Evolutionary conservation across 2,329 filamentous ascomycete species (phyloP).

Genomic region (Aspergillus tanneri): DNA sequence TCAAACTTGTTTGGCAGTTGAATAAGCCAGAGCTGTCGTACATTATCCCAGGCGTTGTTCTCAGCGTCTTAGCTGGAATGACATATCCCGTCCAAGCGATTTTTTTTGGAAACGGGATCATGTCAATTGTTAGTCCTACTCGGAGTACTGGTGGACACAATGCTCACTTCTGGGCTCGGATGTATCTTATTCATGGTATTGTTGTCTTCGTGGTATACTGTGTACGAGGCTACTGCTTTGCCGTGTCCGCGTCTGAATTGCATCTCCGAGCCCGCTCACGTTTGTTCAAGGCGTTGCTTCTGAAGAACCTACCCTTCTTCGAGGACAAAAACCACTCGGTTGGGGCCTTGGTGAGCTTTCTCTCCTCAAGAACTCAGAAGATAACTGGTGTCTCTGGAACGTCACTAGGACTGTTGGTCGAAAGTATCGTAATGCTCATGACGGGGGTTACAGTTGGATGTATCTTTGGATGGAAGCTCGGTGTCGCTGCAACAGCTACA

Average conservation of each 20-base stretch:
- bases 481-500: not conserved
- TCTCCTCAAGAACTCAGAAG: not conserved
- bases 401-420: constrained; percentile 1
- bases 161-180: constrained; percentile 12
- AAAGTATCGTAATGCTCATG: not conserved
- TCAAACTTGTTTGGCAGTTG: constrained; percentile 3
- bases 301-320: constrained; percentile 1
- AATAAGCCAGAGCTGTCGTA: constrained; percentile 4
- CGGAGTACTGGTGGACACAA: constrained; percentile 11
- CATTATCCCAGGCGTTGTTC: constrained; percentile 3
- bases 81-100: constrained; percentile 13
- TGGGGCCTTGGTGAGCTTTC: not conserved
- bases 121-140: constrained; percentile 10
- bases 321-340: not conserved
- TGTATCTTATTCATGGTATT: constrained; percentile 13
- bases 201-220: constrained; percentile 11
- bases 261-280: constrained; percentile 9
- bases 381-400: not conserved
- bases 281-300: constrained; percentile 3
- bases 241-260: constrained; percentile 12
- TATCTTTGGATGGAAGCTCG: constrained; percentile 4
- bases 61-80: constrained; percentile 12
- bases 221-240: constrained; percentile 14
- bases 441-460: constrained; percentile 1
- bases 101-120: constrained; percentile 16